A percentile compares a stretch with the other conserved stretches of the same genome.
Conservation (phyloP, 805 yeast genomes). For the Schwanniomyces sp. region DNA sequence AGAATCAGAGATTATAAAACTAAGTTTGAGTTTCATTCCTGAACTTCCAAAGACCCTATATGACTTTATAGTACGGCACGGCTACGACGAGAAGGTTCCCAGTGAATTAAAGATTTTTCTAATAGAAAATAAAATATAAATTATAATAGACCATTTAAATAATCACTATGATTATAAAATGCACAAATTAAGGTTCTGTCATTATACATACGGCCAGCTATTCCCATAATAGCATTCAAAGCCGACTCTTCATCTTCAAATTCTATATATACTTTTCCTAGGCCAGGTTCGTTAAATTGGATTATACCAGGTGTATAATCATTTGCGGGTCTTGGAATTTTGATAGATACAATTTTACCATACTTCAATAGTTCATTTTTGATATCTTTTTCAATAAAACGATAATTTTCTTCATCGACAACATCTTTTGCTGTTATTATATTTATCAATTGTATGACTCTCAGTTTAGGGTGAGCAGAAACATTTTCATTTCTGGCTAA, state of each 20-base stretch:
- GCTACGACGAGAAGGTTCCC: constrained; percentile 50
- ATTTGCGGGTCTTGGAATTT: constrained; percentile 62
- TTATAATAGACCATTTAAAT: constrained; percentile 36
- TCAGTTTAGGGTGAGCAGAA: constrained; percentile 40
- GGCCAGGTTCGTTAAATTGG: constrained; percentile 48
- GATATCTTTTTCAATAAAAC: constrained; percentile 55
- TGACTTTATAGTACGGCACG: constrained; percentile 61
- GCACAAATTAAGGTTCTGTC: constrained; percentile 70
- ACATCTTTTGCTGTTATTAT: constrained; percentile 65
- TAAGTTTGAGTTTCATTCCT: constrained; percentile 78
- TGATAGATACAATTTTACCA: constrained; percentile 54
- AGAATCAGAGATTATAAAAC: constrained; percentile 71
- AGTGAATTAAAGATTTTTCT: constrained; percentile 25
- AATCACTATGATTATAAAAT: constrained; percentile 61
- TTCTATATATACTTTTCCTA: constrained; percentile 72
- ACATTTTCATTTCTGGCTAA: constrained; percentile 39
- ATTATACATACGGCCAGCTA: constrained; percentile 67
- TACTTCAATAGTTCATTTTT: constrained; percentile 44
- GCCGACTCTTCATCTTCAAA: constrained; percentile 56
- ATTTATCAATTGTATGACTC: constrained; percentile 66
- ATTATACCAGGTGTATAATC: constrained; percentile 42
- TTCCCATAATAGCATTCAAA: constrained; percentile 50
- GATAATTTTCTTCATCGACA: constrained; percentile 46
- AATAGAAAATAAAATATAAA: constrained; percentile 8
- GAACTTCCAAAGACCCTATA: constrained; percentile 68